Percentiles rank a stretch among this genome's conserved stretches.
Evolutionary conservation across 345 rosid genomes (phyloP).

Genomic region (Dovyalis caffra): DNA sequence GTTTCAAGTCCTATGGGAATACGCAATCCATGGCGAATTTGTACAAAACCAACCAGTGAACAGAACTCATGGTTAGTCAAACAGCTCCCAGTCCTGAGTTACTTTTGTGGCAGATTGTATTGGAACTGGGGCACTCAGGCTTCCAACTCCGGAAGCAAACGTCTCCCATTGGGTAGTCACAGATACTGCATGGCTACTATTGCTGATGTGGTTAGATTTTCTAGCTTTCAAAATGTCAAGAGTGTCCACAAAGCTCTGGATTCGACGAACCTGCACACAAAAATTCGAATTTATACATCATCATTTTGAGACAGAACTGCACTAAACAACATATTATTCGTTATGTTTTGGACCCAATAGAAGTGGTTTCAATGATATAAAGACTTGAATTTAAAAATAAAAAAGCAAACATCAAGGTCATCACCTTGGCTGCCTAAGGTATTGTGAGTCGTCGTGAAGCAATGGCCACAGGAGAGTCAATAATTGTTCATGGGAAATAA

Average conservation of each 20-base stretch:
- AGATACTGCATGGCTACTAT: constrained; percentile 23
- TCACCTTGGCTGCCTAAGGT: neutral
- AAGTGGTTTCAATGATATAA: neutral
- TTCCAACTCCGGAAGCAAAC: constrained; percentile 32
- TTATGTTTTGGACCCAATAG: neutral
- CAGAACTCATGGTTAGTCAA: constrained; percentile 21
- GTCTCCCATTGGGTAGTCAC: constrained; percentile 34
- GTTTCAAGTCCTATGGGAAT: neutral
- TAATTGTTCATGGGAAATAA: neutral
- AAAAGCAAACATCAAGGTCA: neutral
- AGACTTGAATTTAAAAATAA: neutral
- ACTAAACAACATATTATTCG: neutral
- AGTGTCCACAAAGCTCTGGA: constrained; percentile 41
- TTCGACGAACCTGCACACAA: constrained; percentile 35
- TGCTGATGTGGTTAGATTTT: constrained; percentile 29
- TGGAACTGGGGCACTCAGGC: constrained; percentile 31
- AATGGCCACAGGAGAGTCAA: neutral
- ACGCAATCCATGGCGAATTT: neutral
- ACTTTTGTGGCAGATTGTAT: constrained; percentile 34
- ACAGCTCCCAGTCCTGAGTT: constrained; percentile 47
- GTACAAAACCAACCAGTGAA: neutral
- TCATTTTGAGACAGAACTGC: neutral
- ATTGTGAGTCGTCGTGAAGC: neutral
- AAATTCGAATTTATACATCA: neutral
- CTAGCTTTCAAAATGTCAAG: constrained; percentile 40